These are phyloP conservation scores for Vitis labrusca DNA, from an alignment of 164 flowering plant genomes.

Conservation along the genomic window DNA sequence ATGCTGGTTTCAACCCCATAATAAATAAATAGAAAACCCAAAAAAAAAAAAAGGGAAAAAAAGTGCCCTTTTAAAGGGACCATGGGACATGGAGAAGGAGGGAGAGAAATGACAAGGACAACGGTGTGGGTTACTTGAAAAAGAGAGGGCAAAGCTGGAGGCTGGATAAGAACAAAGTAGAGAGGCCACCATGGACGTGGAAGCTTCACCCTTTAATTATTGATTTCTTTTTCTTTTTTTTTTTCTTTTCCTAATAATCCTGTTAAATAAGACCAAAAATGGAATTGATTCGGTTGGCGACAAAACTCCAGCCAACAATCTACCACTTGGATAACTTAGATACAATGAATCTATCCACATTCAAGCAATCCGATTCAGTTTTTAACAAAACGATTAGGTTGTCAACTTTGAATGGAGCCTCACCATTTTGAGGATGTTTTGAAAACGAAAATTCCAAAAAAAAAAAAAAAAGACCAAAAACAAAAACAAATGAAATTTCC, in stretches of 20 bases:
- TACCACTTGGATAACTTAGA: too few relatives aligned
- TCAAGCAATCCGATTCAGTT: too few relatives aligned
- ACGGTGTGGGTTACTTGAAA: slow-evolving; percentile 10
- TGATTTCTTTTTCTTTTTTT: neutral
- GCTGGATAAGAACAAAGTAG: slow-evolving; percentile 24
- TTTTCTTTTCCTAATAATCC: neutral
- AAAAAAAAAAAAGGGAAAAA: neutral
- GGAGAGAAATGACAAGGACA: slow-evolving; percentile 9
- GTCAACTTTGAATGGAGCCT: too few relatives aligned
- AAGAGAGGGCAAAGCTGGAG: slow-evolving; percentile 10
- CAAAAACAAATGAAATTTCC: too few relatives aligned
- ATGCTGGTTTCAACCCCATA: neutral
- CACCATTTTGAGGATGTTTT: too few relatives aligned
- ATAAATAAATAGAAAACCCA: too few relatives aligned
- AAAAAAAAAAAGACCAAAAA: too few relatives aligned
- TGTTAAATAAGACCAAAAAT: neutral
- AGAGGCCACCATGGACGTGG: neutral
- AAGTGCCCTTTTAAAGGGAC: slow-evolving; percentile 1
- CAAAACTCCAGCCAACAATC: too few relatives aligned
- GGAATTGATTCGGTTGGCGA: too few relatives aligned
- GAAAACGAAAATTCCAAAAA: too few relatives aligned
- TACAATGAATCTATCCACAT: too few relatives aligned
- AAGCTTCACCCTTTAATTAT: slow-evolving; percentile 4
- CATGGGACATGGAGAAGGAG: slow-evolving; percentile 2
- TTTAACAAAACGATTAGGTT: too few relatives aligned